Evolutionary conservation across 371 early-diverging fungal species (phyloP).

Genomic region (Phascolomyces articulosus): DNA sequence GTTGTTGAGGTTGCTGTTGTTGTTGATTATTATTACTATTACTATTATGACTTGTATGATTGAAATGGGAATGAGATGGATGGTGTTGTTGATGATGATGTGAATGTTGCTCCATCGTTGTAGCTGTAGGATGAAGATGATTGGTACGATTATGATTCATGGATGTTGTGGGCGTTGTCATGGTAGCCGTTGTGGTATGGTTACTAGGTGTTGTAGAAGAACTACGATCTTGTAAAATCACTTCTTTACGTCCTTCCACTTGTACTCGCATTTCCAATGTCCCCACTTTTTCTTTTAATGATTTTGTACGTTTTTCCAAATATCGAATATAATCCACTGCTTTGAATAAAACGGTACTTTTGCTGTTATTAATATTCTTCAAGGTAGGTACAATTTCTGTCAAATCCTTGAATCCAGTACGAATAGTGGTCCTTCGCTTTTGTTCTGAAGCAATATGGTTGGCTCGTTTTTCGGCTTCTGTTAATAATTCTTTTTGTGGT

Average conservation of each 20-base stretch:
- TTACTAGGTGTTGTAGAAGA: neutral
- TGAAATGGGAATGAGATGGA: too few relatives aligned
- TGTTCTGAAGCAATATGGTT: conserved; percentile 94
- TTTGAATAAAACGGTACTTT: conserved; percentile 59
- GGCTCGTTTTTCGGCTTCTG: conserved; percentile 87
- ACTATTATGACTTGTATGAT: neutral
- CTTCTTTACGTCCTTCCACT: conserved; percentile 25
- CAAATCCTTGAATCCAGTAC: conserved; percentile 81
- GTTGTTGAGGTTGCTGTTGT: conserved; percentile 10
- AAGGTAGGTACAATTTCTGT: conserved; percentile 83
- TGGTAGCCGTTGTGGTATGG: too few relatives aligned
- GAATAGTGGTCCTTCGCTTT: conserved; percentile 86
- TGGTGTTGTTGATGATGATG: conserved; percentile 14
- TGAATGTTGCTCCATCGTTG: neutral
- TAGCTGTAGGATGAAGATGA: too few relatives aligned
- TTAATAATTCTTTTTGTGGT: conserved; percentile 69
- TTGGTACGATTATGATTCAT: neutral
- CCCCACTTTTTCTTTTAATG: conserved; percentile 50
- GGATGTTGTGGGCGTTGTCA: neutral
- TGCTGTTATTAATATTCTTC: conserved; percentile 59
- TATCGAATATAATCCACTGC: conserved; percentile 58
- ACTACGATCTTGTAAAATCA: neutral
- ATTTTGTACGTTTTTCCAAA: conserved; percentile 51
- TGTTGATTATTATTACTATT: neutral
- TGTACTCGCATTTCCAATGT: conserved; percentile 52